Percentiles rank a stretch among this genome's conserved stretches.
Conservation (phyloP, 177 flowering plant genomes). For the Vitis hybrid region DNA sequence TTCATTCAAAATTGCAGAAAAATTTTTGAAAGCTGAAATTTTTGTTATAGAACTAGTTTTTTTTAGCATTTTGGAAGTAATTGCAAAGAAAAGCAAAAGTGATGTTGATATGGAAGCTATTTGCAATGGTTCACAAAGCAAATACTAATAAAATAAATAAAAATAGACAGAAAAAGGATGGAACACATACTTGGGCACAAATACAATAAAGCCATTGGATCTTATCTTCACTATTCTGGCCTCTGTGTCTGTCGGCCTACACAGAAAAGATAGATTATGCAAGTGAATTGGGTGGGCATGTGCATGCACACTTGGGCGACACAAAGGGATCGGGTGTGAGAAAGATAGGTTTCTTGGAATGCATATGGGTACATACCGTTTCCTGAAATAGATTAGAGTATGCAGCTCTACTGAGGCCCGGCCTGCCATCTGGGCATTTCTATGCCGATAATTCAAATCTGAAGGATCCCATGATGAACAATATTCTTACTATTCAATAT, state of each 20-base stretch:
- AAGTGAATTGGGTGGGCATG: not conserved
- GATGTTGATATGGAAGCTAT: not conserved
- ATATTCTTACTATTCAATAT: not conserved
- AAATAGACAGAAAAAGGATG: not conserved
- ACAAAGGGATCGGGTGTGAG: constrained; percentile 9
- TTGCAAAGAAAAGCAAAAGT: not conserved
- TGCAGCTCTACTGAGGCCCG: constrained; percentile 97
- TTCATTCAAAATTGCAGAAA: no score
- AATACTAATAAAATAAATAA: not conserved
- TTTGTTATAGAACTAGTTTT: no score
- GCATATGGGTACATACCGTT: constrained; percentile 42
- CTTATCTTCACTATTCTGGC: constrained; percentile 96
- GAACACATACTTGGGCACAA: constrained; percentile 85
- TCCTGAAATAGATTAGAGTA: constrained; percentile 85
- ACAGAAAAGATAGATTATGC: constrained; percentile 20
- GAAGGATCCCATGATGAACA: constrained; percentile 12
- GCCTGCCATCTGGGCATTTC: constrained; percentile 99
- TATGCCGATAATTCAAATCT: constrained; percentile 97
- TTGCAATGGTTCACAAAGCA: not conserved
- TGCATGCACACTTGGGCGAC: not conserved
- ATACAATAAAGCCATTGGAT: constrained; percentile 95
- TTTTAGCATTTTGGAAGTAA: no score
- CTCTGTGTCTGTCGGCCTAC: constrained; percentile 90
- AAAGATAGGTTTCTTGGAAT: constrained; percentile 1
- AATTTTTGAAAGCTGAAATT: no score